Evolutionary conservation across 1,284 basidiomycete genomes (phyloP).

Genomic region (Chiua sp.): DNA sequence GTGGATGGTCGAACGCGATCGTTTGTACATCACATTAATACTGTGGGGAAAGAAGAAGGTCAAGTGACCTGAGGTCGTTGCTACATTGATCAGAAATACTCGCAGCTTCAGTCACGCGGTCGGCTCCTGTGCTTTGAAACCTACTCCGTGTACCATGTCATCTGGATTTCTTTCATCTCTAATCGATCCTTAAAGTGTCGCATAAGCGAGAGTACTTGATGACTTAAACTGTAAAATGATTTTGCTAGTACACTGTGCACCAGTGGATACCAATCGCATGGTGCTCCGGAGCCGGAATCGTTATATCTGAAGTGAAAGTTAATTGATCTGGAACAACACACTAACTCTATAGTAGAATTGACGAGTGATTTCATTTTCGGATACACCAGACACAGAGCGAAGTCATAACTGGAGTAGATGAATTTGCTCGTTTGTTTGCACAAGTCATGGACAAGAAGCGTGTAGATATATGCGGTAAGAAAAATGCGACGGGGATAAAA

Average conservation of each 20-base stretch:
- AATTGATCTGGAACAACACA: constrained; percentile 47
- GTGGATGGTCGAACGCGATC: constrained; percentile 82
- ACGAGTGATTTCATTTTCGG: constrained; percentile 97
- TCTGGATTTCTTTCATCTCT: constrained; percentile 91
- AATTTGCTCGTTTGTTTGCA: too few species aligned
- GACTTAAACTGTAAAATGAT: constrained; percentile 97
- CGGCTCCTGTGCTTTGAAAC: constrained; percentile 72
- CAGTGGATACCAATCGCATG: constrained; percentile 91
- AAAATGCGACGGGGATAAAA: too few species aligned
- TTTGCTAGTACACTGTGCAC: constrained; percentile 97
- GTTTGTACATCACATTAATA: constrained; percentile 76
- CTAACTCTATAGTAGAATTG: too few species aligned
- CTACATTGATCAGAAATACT: constrained; percentile 41
- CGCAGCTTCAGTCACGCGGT: constrained; percentile 82
- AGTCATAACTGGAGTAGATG: too few species aligned
- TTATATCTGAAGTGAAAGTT: constrained; percentile 22
- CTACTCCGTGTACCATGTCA: too few species aligned
- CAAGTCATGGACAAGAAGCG: too few species aligned
- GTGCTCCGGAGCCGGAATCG: constrained; percentile 84
- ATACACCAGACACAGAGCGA: constrained; percentile 86
- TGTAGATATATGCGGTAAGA: too few species aligned
- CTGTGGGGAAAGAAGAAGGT: constrained; percentile 56
- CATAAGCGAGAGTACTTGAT: constrained; percentile 97
- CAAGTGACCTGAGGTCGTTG: constrained; percentile 19
- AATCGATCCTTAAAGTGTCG: constrained; percentile 80